Evolutionary conservation across 306 rosid genomes (phyloP), one percentile per base, ranked within the genome.

Genomic region (Cajanus cajan): DNA sequence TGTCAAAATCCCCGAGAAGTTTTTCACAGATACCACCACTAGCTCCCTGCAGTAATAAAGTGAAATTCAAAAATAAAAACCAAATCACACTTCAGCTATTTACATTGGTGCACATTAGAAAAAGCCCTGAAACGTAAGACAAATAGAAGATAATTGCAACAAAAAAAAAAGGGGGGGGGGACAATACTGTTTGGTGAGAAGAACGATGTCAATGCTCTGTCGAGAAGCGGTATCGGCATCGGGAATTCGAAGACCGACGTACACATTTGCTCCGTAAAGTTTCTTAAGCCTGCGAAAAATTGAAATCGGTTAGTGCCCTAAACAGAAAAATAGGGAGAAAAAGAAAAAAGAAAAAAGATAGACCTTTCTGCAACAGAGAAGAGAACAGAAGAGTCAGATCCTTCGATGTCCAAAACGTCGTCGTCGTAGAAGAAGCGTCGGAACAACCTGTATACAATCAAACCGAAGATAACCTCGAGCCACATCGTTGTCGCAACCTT

Each of bases 171-270:
- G n/a, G n/a, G n/a, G n/a, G n/a, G n/a, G n/a, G 52, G 4, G 7
- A 39, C 2, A 34, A 67, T 86, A 94, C 97, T 82, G 84, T 88
- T 87, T 74, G 70, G 89, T 87, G 80, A 82, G 74, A n/a, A 82
- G 90, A 82, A 95, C 94, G 16, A 90, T 58, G 77, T 95, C 94
- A 85, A 95, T 90, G 70, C 77, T 85, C 89, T 90, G 96, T 21
- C 83, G 81, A 8, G 97, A 78, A 68, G 89, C 84, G 40, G 93
- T 79, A 68, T 92, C 98, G n/a, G 97, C 91, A 77, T 95, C 98
- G 1, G 99, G 99, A 80, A 95, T 90, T 16, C 97, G 92, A 80
- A 95, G 97, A 74, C 97, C 99, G 2, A 85, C 88, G 66, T 77
- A 87, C 9, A 86, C 93, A 65, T 86, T 91, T 34, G 90, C 98